Base-by-base conservation (phyloP, 371 early-diverging fungal genomes). In the Haplosporangium sp. region DNA sequence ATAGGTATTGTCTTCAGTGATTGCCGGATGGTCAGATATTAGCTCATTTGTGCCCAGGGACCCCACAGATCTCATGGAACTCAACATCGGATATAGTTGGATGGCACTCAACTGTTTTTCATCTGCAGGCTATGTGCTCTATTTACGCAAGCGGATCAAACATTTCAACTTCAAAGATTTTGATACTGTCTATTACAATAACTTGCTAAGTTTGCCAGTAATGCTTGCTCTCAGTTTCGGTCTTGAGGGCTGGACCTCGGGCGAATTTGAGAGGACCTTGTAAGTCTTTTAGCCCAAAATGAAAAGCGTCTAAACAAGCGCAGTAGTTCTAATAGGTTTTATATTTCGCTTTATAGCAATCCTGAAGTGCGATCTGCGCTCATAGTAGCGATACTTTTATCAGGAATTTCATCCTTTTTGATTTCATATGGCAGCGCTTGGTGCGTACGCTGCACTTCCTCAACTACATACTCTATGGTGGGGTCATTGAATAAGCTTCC, bases 401-500 rank as follows among this genome's bases (percentile, higher is more conserved):
- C 96, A 37, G 94, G 96, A 42, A 82, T 94, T n/a, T 91, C 93
- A 8, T 94, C 96, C 8, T 98, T 98, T 85, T 92, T 92, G 59
- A 99, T 98, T 84, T 92, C 95, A 3, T 98, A 95, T 83, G 90
- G 93, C 56, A 95, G 96, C 62, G 94, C 96, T 0, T 98, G 98
- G 98, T 96, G 97, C 83, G 92, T 99, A 34, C 93, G 98, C 63
- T 93, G 94, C 4, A 96, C 99, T 11, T 91, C 92, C 0, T 96
- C 99, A 3, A 99, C 99, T 5, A 98, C 99, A 0, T 96, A 98
- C 84, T 95, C 95, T 57, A 99, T 99, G 99, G 95, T 97, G n/a
- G 99, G 99, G 19, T 98, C 99, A 1, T 88, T 99, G 44, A 99
- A 99, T 86, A 99, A 99, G 83, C 88, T 99, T 35, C 97, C 99